Conservation (phyloP, 83 land plant species). For the Larix sibirica region DNA sequence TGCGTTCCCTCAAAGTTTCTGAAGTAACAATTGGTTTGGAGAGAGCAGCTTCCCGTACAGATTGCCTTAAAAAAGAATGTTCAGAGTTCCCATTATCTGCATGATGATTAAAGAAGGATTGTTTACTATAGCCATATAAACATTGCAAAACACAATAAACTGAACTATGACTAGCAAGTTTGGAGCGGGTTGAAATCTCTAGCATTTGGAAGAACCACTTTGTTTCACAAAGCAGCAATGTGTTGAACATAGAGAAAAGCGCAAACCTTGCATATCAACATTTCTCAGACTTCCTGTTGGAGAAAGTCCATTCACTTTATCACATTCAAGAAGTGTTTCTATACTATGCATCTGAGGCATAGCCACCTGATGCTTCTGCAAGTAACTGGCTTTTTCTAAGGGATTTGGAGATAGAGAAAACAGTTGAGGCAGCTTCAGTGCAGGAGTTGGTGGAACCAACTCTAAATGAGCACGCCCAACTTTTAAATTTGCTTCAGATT, state of each 20-base stretch:
- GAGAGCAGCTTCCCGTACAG: background rate
- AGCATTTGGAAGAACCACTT: conserved; percentile 65
- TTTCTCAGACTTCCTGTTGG: background rate
- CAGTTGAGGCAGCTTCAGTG: background rate
- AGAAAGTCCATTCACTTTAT: background rate
- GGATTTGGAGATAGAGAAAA: conserved; percentile 6
- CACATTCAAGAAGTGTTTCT: background rate
- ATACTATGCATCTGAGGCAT: background rate
- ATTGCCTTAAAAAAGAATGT: background rate
- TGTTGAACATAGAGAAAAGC: conserved; percentile 3
- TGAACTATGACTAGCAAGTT: background rate
- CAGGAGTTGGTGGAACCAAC: conserved; percentile 6
- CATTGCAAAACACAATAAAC: conserved; percentile 5
- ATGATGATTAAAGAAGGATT: conserved; percentile 5
- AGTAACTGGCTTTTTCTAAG: background rate
- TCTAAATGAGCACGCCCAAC: background rate
- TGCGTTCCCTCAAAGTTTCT: conserved; percentile 24
- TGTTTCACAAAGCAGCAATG: conserved; percentile 49
- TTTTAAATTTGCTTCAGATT: conserved; percentile 30
- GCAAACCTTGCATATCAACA: background rate
- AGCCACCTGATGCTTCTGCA: background rate
- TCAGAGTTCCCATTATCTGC: background rate
- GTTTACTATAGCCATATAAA: background rate
- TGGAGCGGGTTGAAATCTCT: conserved; percentile 30
- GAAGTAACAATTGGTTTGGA: conserved; percentile 12